Evolutionary conservation across 768 basidiomycete species (phyloP).

Genomic region (Kwoniella sp.): DNA sequence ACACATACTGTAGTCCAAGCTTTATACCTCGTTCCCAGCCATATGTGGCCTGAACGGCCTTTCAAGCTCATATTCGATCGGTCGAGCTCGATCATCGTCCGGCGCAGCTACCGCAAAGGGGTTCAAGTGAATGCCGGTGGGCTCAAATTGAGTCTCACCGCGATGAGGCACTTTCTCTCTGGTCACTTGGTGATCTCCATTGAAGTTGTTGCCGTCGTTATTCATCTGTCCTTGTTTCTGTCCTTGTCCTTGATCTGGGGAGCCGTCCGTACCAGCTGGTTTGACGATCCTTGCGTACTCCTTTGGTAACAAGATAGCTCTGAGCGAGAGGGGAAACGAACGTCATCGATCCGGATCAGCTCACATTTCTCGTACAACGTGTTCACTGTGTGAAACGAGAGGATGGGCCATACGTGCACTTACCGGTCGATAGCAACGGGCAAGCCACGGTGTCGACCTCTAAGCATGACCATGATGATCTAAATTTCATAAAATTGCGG

Average conservation of each 20-base stretch:
- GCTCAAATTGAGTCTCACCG: no score
- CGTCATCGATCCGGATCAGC: no score
- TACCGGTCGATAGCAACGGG: conserved; percentile 51
- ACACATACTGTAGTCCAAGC: no score
- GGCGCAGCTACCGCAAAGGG: neutral
- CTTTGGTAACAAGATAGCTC: conserved; percentile 41
- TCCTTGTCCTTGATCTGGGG: no score
- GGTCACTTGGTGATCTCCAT: neutral
- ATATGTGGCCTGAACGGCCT: neutral
- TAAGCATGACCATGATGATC: conserved; percentile 37
- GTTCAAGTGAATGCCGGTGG: neutral
- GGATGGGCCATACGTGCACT: no score
- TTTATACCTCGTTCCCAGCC: neutral
- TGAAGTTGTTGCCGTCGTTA: neutral
- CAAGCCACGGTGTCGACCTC: conserved; percentile 49
- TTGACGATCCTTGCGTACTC: conserved; percentile 39
- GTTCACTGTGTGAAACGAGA: no score
- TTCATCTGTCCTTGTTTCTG: neutral
- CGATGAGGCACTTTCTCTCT: neutral
- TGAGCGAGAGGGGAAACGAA: no score
- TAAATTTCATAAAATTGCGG: no score
- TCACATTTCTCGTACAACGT: no score
- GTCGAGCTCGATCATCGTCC: neutral
- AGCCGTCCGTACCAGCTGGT: neutral
- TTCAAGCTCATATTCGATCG: neutral